These are phyloP conservation scores for Rhipidocladum racemiflorum DNA, from an alignment of 176 grass and related monocot genomes.

Conservation along the genomic window DNA sequence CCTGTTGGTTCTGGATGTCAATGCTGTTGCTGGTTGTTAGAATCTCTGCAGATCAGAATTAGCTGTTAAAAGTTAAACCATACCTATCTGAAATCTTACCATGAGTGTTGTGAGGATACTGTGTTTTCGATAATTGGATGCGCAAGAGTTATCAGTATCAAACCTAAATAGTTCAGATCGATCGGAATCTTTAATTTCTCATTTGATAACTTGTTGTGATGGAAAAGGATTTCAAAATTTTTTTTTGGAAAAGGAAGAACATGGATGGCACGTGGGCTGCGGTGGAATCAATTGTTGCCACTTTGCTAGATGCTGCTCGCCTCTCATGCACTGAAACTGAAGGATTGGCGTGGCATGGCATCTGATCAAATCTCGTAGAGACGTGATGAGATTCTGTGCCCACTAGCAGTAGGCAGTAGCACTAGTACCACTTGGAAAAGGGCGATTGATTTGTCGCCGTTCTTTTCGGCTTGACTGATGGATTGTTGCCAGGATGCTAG, in stretches of 20 bases:
- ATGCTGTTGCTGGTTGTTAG: background rate
- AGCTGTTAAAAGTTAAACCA: background rate
- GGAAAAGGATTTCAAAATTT: no score
- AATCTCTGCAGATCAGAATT: no score
- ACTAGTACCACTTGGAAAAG: background rate
- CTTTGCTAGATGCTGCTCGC: background rate
- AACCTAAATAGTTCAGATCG: background rate
- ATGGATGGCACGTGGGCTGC: background rate
- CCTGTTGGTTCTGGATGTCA: background rate
- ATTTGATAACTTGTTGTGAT: background rate
- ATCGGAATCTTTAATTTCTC: background rate
- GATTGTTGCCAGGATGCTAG: background rate
- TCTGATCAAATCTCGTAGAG: background rate
- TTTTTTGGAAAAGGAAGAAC: no score
- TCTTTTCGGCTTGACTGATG: background rate
- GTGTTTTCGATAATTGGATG: background rate
- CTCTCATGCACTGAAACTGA: background rate
- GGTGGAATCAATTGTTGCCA: background rate
- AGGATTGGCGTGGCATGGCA: background rate
- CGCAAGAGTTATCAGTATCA: background rate
- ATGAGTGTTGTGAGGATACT: background rate
- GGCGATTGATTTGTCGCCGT: background rate
- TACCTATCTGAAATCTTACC: background rate
- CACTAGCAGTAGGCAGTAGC: background rate
- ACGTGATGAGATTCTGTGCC: background rate